phyloP scores from a whole-genome alignment of 176 grass and related monocot species.

The Musa schizocarpa region DNA sequence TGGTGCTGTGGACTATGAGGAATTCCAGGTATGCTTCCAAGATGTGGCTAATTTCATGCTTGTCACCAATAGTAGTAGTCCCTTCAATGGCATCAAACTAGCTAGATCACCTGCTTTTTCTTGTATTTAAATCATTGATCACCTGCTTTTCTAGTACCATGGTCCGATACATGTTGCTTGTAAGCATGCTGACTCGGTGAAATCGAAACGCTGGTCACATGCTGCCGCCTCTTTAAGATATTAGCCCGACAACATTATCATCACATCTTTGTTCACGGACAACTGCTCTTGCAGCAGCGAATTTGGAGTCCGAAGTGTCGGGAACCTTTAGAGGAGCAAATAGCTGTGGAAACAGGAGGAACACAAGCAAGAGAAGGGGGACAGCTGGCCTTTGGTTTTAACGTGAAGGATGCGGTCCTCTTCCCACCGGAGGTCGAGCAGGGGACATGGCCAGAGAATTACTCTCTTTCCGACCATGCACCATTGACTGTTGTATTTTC shows the following conservation, averaged over 20 bases:
- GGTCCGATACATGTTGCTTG: too few relatives aligned
- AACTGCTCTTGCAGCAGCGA: constrained; percentile 20
- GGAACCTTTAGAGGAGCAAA: constrained; percentile 28
- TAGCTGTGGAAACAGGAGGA: constrained; percentile 17
- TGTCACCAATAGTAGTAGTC: too few relatives aligned
- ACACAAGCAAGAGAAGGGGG: not conserved
- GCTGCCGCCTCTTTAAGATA: too few relatives aligned
- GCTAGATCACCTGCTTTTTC: too few relatives aligned
- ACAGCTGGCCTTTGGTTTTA: constrained; percentile 49
- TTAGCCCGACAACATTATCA: not conserved
- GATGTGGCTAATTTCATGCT: too few relatives aligned
- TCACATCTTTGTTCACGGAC: constrained; percentile 6
- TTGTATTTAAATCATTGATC: too few relatives aligned
- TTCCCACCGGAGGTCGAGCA: constrained; percentile 82
- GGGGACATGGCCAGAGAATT: constrained; percentile 88
- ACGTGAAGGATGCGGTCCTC: constrained; percentile 75
- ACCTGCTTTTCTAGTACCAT: too few relatives aligned
- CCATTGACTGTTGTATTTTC: constrained; percentile 82
- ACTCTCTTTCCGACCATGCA: constrained; percentile 84
- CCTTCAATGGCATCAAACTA: too few relatives aligned
- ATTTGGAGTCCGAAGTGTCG: constrained; percentile 51
- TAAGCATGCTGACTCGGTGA: too few relatives aligned
- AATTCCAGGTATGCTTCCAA: constrained; percentile 1
- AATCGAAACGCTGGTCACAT: too few relatives aligned
- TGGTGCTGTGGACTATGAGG: constrained; percentile 7